Percentiles rank a stretch among this genome's conserved stretches.
Conservation (phyloP, 2,329 filamentous ascomycete species). For the Moelleriella libera region DNA sequence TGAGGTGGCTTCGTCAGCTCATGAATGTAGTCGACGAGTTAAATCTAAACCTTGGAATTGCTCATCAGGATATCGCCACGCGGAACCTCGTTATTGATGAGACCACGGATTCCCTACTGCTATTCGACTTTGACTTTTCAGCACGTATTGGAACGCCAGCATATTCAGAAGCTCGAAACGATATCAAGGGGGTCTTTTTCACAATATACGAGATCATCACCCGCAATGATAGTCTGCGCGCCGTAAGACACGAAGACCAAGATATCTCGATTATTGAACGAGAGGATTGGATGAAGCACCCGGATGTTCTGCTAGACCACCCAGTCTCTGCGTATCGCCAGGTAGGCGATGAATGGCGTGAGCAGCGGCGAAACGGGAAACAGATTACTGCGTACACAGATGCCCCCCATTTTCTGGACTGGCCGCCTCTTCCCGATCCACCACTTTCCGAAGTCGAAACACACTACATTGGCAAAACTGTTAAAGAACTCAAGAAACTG, state of each 20-base stretch:
- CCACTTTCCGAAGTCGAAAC: not conserved
- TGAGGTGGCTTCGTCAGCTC: slow-evolving; percentile 21
- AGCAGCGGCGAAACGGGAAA: slow-evolving; percentile 4
- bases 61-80: slow-evolving; percentile 22
- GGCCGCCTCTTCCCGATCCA: slow-evolving; percentile 1
- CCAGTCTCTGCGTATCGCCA: slow-evolving; percentile 13
- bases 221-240: slow-evolving; percentile 10
- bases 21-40: slow-evolving; percentile 20
- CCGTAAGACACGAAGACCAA: slow-evolving; percentile 11
- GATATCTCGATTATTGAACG: slow-evolving; percentile 7
- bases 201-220: slow-evolving; percentile 22
- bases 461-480: not conserved
- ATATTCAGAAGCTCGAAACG: slow-evolving; percentile 9
- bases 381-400: slow-evolving; percentile 3
- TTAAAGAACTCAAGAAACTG: not conserved
- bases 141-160: not conserved
- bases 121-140: slow-evolving; percentile 21
- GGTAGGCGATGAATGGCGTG: slow-evolving; percentile 13
- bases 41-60: slow-evolving; percentile 20
- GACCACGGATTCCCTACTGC: slow-evolving; percentile 15
- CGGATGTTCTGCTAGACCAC: slow-evolving; percentile 16
- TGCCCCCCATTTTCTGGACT: slow-evolving; percentile 2
- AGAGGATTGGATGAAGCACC: slow-evolving; percentile 16
- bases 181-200: slow-evolving; percentile 19
- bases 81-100: slow-evolving; percentile 22